Percentiles rank a stretch among this genome's conserved stretches.
Evolutionary conservation across 257 asterid genomes (phyloP).

Genomic region (Nicotiana obtusifolia): DNA sequence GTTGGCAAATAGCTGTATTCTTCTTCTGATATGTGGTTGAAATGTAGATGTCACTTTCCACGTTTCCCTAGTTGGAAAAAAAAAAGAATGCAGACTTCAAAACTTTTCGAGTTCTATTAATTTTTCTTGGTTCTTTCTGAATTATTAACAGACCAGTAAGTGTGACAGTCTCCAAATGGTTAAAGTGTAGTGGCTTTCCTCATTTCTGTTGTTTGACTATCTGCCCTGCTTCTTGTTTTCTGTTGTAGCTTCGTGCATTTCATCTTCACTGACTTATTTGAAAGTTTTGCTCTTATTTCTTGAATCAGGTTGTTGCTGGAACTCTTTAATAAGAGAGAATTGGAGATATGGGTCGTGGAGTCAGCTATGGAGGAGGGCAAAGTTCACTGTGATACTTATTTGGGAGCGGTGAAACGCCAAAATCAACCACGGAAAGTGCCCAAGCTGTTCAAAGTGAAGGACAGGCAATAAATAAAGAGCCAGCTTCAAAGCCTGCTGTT

Average conservation of each 20-base stretch:
- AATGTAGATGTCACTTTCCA: not conserved
- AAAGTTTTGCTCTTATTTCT: not conserved
- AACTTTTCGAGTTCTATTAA: not conserved
- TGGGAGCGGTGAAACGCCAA: constrained; percentile 54
- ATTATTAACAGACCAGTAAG: not conserved
- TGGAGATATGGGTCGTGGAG: constrained; percentile 54
- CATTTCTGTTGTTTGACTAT: not conserved
- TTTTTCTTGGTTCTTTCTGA: not conserved
- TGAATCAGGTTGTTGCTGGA: not conserved
- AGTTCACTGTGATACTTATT: constrained; percentile 64
- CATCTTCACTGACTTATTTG: not conserved
- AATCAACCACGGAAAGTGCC: constrained; percentile 31
- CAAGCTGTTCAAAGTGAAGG: constrained; percentile 34
- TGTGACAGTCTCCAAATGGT: not conserved
- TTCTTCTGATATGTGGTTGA: not conserved
- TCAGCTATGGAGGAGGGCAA: constrained; percentile 67
- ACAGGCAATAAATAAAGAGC: constrained; percentile 32
- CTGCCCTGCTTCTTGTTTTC: not conserved
- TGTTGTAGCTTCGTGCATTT: not conserved
- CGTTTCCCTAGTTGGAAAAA: not conserved
- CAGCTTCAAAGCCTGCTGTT: constrained; percentile 40
- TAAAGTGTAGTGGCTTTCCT: not conserved
- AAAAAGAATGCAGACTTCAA: not conserved
- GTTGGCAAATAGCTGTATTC: not conserved
- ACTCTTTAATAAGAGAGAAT: constrained; percentile 6